Evolutionary conservation across 805 yeast species (phyloP), one percentile per base, ranked within the genome.

Genomic region (Lachancea cidri): DNA sequence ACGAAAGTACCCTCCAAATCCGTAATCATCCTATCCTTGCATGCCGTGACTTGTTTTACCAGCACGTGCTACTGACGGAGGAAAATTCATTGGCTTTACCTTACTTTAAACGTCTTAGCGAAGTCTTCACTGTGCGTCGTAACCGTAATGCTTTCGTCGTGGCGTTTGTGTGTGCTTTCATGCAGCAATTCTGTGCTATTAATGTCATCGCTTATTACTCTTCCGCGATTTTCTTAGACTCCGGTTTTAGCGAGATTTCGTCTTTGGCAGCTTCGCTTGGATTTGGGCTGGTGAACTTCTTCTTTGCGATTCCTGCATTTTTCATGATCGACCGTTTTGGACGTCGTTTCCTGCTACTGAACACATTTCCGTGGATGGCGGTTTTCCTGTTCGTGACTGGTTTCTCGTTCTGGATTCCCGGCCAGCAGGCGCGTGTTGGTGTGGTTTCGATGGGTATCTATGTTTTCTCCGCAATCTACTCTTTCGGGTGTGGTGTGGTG

Each of bases 171-270:
- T 86, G 81, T 45, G 86, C 87, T 79, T 83, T 86, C 57, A 82
- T 83, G 86, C 95, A 86, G 67, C 95, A 86, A 61, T 83, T 86
- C 67, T 86, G 95, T 65, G 95, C 95, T 52, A 77, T 86, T 60
- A 86, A 86, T 56, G 91, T 86, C 39, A 85, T 86, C 64, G 91
- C 94, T 15, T 83, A 85, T 65, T 86, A 84, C 63, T 83, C 91
- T 1, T 81, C 93, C 0, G 71, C 83, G 7, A 86, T 86, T 43
- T 86, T 86, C 65, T 62, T 72, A 17, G 73, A 79, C 43, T 77
- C 88, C 17, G 83, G 83, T 33, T 80, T 82, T 62, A 62, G 74
- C 31, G 77, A 74, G 46, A 69, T 74, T 46, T 70, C 75, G 44
- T 80, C 95, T 0, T 63, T 86, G 56, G 65, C 83, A 51, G 94